Base-by-base conservation (phyloP, 129 eudicot species). In the Pulicaria dysenterica region DNA sequence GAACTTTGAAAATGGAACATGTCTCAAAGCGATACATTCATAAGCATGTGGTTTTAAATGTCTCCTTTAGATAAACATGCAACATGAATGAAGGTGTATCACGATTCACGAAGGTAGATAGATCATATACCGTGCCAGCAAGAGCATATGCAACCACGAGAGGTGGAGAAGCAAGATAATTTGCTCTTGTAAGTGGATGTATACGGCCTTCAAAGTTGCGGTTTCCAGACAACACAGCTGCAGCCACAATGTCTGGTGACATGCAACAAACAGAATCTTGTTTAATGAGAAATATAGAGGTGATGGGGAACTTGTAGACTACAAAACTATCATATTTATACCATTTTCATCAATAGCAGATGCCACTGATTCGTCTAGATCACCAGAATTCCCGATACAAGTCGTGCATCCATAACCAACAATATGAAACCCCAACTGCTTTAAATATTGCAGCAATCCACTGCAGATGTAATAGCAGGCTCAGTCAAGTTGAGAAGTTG, bases 321-420 rank as follows among this genome's bases (percentile, higher is more conserved):
- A 43, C 15, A 31, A 7, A 53, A 6, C 51, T 47, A 11, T 8
- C 8, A 58, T 24, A 24, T 24, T 24, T 24, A 24, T 66, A 68
- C 75, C 69, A 2, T 76, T 76, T n/a, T 67, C 81, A 44, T 63
- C 34, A 67, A 77, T 77, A 37, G 76, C 64, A 37, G 81, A 77
- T 46, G 75, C 70, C 43, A 77, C 75, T 17, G 70, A 40, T 68
- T 77, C 81, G 7, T 77, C 76, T 4, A 69, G 81, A 19, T 68
- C 70, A 17, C 81, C 76, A 17, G 75, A 77, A 47, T 69, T 77
- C 38, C 81, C 81, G 4, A 77, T 77, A 42, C 81, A 77, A 34
- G 76, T 77, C 2, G 76, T 77, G 81, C 75, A 77, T 53, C 73
- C 80, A 54, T 75, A 75, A 37, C 73, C 80, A 43, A 75, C 80